These are phyloP conservation scores for Solanum chiquidenum DNA, from an alignment of 257 asterid genomes.

Conservation along the genomic window DNA sequence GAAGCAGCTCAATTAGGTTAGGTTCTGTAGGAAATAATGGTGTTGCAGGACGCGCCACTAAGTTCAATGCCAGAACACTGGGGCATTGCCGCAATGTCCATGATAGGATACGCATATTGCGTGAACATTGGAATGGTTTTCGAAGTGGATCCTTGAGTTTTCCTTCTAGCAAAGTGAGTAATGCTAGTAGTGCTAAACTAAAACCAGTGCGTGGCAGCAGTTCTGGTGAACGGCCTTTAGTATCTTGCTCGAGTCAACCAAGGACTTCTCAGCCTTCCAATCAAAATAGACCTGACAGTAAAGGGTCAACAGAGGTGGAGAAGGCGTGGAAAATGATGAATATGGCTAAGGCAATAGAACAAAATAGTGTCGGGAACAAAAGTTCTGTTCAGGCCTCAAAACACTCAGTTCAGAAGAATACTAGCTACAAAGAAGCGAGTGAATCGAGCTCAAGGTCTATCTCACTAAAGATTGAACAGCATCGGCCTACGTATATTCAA, in stretches of 20 bases:
- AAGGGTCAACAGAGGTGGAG: slow-evolving; percentile 22
- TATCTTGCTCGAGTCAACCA: slow-evolving; percentile 13
- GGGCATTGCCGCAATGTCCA: slow-evolving; percentile 41
- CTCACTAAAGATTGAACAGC: slow-evolving; percentile 6
- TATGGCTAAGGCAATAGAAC: slow-evolving; percentile 40
- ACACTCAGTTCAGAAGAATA: slow-evolving; percentile 6
- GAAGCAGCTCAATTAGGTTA: neutral
- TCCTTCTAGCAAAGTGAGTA: slow-evolving; percentile 14
- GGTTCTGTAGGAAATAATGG: slow-evolving; percentile 13
- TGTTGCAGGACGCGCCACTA: slow-evolving; percentile 3
- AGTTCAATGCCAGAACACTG: slow-evolving; percentile 38
- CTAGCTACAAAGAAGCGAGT: slow-evolving; percentile 4
- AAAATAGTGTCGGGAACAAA: neutral
- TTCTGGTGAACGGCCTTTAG: slow-evolving; percentile 5
- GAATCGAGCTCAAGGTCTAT: slow-evolving; percentile 3
- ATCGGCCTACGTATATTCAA: slow-evolving; percentile 4
- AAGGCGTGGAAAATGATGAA: slow-evolving; percentile 69
- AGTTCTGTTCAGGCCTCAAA: slow-evolving; percentile 14
- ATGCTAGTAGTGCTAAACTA: slow-evolving; percentile 7
- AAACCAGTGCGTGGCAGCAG: slow-evolving; percentile 5
- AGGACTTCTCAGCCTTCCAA: slow-evolving; percentile 15
- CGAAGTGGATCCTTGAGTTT: slow-evolving; percentile 43
- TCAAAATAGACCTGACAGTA: slow-evolving; percentile 7
- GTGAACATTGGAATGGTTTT: slow-evolving; percentile 50
- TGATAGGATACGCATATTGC: slow-evolving; percentile 38